Conservation (phyloP, 129 eudicot genomes). For the Chrysanthemum makinoi region DNA sequence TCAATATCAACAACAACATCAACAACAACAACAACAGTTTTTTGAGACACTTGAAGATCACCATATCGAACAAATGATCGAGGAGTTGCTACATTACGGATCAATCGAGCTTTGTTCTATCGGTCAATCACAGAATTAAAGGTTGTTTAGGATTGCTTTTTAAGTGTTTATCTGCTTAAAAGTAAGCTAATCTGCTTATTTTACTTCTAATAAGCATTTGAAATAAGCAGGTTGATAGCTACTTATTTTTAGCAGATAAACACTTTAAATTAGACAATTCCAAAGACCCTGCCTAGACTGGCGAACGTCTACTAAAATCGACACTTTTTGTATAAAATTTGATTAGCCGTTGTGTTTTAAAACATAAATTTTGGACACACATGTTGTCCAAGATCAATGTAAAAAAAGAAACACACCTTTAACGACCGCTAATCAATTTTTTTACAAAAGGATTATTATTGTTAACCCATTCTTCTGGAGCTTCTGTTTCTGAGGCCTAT, state of each 20-base stretch:
- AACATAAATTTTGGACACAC: slow-evolving; percentile 9
- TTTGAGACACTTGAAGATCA: slow-evolving; percentile 60
- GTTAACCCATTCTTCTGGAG: slow-evolving; percentile 37
- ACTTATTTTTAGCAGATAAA: background rate
- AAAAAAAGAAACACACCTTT: background rate
- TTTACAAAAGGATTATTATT: slow-evolving; percentile 17
- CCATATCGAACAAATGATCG: slow-evolving; percentile 80
- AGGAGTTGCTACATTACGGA: slow-evolving; percentile 76
- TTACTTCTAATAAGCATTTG: too few relatives aligned
- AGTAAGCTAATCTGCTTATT: too few relatives aligned
- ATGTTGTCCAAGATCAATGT: background rate
- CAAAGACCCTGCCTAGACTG: too few relatives aligned
- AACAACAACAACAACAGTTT: slow-evolving; percentile 22
- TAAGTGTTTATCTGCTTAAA: too few relatives aligned
- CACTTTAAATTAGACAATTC: background rate
- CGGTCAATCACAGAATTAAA: slow-evolving; percentile 24
- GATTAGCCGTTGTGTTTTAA: slow-evolving; percentile 3
- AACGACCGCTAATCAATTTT: slow-evolving; percentile 1
- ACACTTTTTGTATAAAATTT: slow-evolving; percentile 26
- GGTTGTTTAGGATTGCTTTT: background rate
- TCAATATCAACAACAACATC: slow-evolving; percentile 17
- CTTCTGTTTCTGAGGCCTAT: slow-evolving; percentile 41
- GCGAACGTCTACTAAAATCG: background rate
- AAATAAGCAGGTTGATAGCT: too few relatives aligned
- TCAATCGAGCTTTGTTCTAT: slow-evolving; percentile 61